Conservation (phyloP, 306 rosid genomes). For the Astragalus glycyphyllos region DNA sequence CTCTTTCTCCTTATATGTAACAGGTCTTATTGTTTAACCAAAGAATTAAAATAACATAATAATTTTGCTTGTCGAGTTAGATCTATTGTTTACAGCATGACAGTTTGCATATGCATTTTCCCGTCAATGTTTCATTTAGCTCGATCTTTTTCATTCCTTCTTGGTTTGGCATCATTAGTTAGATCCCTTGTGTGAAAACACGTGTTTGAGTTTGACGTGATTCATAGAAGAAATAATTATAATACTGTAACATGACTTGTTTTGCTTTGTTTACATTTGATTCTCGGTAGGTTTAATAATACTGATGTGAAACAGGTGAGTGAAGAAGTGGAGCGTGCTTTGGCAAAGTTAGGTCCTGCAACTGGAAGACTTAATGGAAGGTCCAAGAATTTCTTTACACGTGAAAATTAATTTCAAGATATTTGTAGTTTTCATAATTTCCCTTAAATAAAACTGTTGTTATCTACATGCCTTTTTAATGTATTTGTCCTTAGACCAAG, state of each 20-base stretch:
- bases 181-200: constrained; percentile 15
- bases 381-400: constrained; percentile 46
- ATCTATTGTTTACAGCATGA: constrained; percentile 1
- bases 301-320: constrained; percentile 73
- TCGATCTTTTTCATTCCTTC: constrained; percentile 3
- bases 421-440: constrained; percentile 26
- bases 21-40: not conserved
- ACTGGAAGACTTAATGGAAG: constrained; percentile 81
- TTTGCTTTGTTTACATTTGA: constrained; percentile 32
- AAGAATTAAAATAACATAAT: not conserved
- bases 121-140: not conserved
- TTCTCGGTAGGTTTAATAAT: constrained; percentile 29
- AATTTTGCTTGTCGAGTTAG: constrained; percentile 8
- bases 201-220: constrained; percentile 7
- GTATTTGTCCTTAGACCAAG: constrained; percentile 27
- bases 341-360: constrained; percentile 88
- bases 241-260: not conserved
- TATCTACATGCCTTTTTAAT: constrained; percentile 24
- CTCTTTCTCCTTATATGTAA: not conserved
- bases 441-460: constrained; percentile 3
- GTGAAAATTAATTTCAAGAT: constrained; percentile 34
- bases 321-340: constrained; percentile 96
- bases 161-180: constrained; percentile 4
- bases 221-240: constrained; percentile 15
- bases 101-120: constrained; percentile 14